Evolutionary conservation across 2,329 filamentous ascomycete genomes (phyloP).

Genomic region (Sarocladiaceae sp.): DNA sequence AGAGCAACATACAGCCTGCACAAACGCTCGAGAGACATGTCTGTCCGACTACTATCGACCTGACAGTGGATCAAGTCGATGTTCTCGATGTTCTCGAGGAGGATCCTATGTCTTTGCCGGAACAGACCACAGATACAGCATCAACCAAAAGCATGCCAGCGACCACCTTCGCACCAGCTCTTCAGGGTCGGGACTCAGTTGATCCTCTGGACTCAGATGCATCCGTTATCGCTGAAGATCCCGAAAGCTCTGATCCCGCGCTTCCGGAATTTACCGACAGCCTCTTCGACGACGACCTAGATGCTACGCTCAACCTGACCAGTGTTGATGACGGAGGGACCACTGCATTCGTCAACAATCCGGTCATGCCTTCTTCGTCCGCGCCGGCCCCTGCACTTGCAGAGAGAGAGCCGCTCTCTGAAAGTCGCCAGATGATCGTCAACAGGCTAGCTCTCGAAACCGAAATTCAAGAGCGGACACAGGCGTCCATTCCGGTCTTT

Average conservation of each 20-base stretch:
- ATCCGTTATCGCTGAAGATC: no score
- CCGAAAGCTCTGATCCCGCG: no score
- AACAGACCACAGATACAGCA: neutral
- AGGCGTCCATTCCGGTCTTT: neutral
- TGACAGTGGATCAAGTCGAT: neutral
- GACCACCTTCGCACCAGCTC: neutral
- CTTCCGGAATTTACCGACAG: no score
- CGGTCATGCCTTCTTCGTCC: neutral
- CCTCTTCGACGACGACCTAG: no score
- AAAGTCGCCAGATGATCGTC: neutral
- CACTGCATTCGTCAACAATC: no score
- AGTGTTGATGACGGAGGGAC: no score
- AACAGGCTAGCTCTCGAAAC: neutral
- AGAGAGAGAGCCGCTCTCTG: no score
- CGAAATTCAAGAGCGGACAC: neutral
- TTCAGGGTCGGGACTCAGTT: neutral
- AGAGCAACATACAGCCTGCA: neutral
- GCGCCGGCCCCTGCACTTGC: neutral
- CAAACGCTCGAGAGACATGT: neutral
- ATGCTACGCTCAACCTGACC: no score
- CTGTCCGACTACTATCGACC: neutral
- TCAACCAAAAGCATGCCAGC: neutral
- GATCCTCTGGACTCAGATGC: no score
- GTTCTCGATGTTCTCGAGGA: neutral
- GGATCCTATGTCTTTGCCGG: neutral